phyloP scores from a whole-genome alignment of 345 rosid genomes.

The Linum lewisii region DNA sequence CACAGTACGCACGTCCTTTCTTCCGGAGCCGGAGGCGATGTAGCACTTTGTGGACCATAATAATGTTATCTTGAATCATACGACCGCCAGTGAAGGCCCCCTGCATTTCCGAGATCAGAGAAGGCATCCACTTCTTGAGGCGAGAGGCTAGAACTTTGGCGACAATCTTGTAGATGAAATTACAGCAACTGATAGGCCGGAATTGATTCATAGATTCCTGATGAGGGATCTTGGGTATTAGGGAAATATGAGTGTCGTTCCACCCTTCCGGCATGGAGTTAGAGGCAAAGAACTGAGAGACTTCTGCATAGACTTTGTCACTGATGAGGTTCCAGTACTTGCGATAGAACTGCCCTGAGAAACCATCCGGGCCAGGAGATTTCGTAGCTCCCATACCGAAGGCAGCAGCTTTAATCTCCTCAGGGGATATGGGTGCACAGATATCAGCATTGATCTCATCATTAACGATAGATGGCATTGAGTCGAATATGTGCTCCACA shows the following conservation, averaged over 20 bases:
- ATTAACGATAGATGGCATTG: background rate
- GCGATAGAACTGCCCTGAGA: too few relatives aligned
- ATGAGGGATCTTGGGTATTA: background rate
- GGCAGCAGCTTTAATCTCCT: background rate
- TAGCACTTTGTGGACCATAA: too few relatives aligned
- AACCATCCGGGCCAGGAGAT: background rate
- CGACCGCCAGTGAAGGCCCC: too few relatives aligned
- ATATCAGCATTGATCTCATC: background rate
- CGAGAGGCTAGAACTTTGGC: too few relatives aligned
- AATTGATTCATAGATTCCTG: background rate
- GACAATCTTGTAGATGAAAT: too few relatives aligned
- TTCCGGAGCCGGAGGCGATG: too few relatives aligned
- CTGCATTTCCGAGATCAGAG: too few relatives aligned
- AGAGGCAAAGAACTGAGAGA: background rate
- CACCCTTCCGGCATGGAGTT: background rate
- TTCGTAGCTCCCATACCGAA: background rate
- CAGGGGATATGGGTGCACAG: too few relatives aligned
- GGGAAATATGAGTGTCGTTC: background rate
- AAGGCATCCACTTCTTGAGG: too few relatives aligned
- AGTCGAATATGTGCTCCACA: background rate
- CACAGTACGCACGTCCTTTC: too few relatives aligned
- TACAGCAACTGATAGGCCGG: background rate
- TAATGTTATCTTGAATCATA: too few relatives aligned
- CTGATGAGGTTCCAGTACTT: background rate
- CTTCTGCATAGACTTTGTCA: background rate